Evolutionary conservation across 768 basidiomycete species (phyloP), one percentile per base, ranked within the genome.

Genomic region (Trametes coccinea): DNA sequence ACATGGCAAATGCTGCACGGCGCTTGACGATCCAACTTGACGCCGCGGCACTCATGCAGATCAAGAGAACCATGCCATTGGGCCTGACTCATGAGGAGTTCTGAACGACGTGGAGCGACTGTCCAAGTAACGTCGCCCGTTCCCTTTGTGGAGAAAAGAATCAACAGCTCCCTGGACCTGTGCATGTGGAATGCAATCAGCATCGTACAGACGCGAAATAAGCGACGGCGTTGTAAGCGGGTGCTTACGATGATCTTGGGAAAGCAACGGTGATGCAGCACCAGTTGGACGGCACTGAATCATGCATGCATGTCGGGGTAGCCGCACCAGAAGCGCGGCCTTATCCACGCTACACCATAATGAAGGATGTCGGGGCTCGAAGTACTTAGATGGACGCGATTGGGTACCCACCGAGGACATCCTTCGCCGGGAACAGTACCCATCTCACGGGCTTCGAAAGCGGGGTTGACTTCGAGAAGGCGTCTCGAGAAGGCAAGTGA

Each of bases 121-220:
- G 17, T n/a, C 14, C 13, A n/a, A 2, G 8, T 16, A 22, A 22
- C 22, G 22, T 22, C 22, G 22, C 22, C 22, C 22, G 22, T 51
- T 51, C 48, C 48, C 27, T 50, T 58, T 14, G 9, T 10, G 39
- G 9, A 11, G 16, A 17, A 29, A 41, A 41, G 49, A 39, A 14
- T 31, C 44, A 44, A 41, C 40, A 41, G 13, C n/a, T 8, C 49
- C 57, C 39, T 44, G 50, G 29, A 17, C 57, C 49, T 51, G 22
- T 59, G 13, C 57, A 59, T 59, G 57, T 37, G 49, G 49, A 16
- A 13, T 52, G 49, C 31, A n/a, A 59, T 59, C 57, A 59, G 57
- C 2, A 27, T 45, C 11, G 55, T 39, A 9, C 5, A 37, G 11
- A 11, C 34, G 27, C 31, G 22, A 30, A 46, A 5, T 41, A 34